Percentiles rank a stretch among this genome's conserved stretches.
Conservation (phyloP, 305 asterid genomes). For the Fraxinus sp. region DNA sequence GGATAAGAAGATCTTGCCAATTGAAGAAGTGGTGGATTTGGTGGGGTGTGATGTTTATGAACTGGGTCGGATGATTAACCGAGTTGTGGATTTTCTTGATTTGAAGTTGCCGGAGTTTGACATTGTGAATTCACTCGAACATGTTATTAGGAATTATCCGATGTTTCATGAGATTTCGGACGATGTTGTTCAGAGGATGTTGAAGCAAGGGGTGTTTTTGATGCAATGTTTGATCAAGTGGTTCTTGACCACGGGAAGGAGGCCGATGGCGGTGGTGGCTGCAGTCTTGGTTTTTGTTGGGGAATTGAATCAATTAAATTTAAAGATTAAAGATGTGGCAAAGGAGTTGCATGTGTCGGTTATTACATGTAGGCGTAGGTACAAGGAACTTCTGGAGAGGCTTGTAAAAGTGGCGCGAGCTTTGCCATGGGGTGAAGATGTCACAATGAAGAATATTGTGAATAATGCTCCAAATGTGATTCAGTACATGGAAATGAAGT, state of each 20-base stretch:
- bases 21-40: constrained; percentile 44
- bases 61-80: constrained; percentile 64
- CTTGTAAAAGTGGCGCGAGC: constrained; percentile 65
- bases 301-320: constrained; percentile 47
- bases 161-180: constrained; percentile 33
- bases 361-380: constrained; percentile 58
- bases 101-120: constrained; percentile 64
- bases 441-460: constrained; percentile 59
- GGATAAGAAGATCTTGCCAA: constrained; percentile 45
- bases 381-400: constrained; percentile 60
- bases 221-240: constrained; percentile 85
- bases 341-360: constrained; percentile 48
- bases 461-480: constrained; percentile 66
- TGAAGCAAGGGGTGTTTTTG: constrained; percentile 72
- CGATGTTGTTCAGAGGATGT: constrained; percentile 49
- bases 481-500: constrained; percentile 82
- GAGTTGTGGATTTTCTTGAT: constrained; percentile 59
- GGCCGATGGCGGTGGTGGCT: constrained; percentile 76
- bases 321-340: constrained; percentile 58
- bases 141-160: constrained; percentile 34
- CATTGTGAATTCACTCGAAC: constrained; percentile 51
- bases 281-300: constrained; percentile 73
- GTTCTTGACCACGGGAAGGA: constrained; percentile 75
- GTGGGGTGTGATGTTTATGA: constrained; percentile 59
- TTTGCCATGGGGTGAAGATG: constrained; percentile 84